Evolutionary conservation across 2,329 filamentous ascomycete genomes (phyloP), one percentile per base, ranked within the genome.

Genomic region (Fusarium pininemorale): DNA sequence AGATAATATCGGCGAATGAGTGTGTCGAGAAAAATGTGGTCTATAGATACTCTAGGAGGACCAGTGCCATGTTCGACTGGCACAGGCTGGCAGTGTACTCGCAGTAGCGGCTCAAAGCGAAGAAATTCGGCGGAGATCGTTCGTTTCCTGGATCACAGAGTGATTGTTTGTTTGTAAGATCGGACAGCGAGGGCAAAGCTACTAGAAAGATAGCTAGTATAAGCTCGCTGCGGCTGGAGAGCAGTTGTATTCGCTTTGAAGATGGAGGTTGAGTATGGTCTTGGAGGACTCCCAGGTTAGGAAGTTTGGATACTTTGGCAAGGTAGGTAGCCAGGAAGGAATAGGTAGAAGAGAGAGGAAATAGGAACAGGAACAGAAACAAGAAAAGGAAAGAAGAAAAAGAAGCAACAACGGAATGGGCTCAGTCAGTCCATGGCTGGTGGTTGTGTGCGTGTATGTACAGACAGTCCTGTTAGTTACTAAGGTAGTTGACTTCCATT

Each of bases 351-450:
- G 53, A 41, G 26, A 37, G 37, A 66, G 39, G 38, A 67, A 38
- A 41, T 41, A n/a, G 24, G 14, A 54, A 28, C 11, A 38, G 24
- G 7, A 55, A 55, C 14, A n/a, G 32, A 5, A 55, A 55, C 14
- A n/a, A 16, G 60, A 59, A 55, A 67, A 75, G 66, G 38, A 63
- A 60, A 64, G 54, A 69, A 48, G 61, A 63, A 70, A 71, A 72
- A 74, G 66, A 76, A 78, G 73, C 70, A 70, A 69, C 66, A 72
- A 72, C 66, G 66, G 57, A 58, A 69, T 60, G 59, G 66, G 54
- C 42, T 69, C 72, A 73, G 75, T 76, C 75, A 78, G 72, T 78
- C 76, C 77, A 78, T 78, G 78, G 71, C 74, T 81, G 74, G 74
- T 77, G 73, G 77, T 78, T 79, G 74, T 75, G 75, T 77, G 66